Conservation (phyloP, 768 basidiomycete species). For the Boletus subparvulus region DNA sequence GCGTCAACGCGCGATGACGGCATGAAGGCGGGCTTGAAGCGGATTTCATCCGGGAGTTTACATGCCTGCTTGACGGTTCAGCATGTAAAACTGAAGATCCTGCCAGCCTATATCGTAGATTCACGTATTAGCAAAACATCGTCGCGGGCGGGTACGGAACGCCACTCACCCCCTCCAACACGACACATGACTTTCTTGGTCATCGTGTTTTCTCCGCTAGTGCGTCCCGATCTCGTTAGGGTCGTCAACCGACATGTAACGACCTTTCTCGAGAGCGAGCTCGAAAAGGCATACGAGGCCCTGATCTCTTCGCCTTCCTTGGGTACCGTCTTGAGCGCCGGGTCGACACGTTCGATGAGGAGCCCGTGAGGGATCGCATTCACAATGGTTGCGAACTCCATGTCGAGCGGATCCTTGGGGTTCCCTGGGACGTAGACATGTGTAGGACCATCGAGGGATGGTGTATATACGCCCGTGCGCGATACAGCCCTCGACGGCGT, state of each 20-base stretch:
- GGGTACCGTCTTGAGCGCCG: conserved; percentile 62
- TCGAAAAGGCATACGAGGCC: conserved; percentile 83
- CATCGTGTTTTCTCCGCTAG: conserved; percentile 40
- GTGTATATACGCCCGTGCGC: conserved; percentile 64
- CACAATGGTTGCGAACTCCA: conserved; percentile 70
- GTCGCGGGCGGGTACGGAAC: not conserved
- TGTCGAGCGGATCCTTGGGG: conserved; percentile 76
- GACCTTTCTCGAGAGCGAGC: conserved; percentile 66
- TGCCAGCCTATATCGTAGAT: conserved; percentile 60
- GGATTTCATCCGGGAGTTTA: conserved; percentile 23
- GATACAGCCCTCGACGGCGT: conserved; percentile 66
- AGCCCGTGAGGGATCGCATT: conserved; percentile 79
- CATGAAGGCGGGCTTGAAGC: not conserved
- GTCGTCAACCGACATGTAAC: conserved; percentile 81
- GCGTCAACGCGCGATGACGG: not conserved
- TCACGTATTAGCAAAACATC: conserved; percentile 1
- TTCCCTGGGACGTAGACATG: conserved; percentile 68
- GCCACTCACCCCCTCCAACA: conserved; percentile 76
- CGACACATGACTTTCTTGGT: conserved; percentile 90
- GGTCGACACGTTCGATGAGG: conserved; percentile 76
- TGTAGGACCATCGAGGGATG: conserved; percentile 50
- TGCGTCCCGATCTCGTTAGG: conserved; percentile 56
- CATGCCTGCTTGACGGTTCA: conserved; percentile 73
- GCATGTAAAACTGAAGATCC: conserved; percentile 71
- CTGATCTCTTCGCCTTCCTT: conserved; percentile 76